phyloP scores from a whole-genome alignment of 2,329 filamentous ascomycete genomes.

The Thyridium curvatum region DNA sequence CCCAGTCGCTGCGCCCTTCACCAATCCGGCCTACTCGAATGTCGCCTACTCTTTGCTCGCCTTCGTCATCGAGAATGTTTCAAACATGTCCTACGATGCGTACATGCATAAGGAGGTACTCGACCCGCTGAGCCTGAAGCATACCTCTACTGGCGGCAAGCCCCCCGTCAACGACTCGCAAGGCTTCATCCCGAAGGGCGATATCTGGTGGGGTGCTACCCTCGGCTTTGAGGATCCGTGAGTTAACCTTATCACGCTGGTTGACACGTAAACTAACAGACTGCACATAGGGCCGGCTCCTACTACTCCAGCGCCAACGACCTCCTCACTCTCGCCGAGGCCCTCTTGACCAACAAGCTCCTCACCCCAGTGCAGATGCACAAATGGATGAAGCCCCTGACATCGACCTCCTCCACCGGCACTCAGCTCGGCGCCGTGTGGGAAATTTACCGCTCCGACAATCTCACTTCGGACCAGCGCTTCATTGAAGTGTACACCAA shows the following conservation, averaged over 20 bases:
- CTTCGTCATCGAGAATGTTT: slow-evolving; percentile 35
- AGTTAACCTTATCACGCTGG: slow-evolving; percentile 19
- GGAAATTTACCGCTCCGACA: slow-evolving; percentile 36
- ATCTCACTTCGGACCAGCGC: slow-evolving; percentile 28
- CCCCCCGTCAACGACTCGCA: slow-evolving; percentile 18
- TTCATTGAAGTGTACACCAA: slow-evolving; percentile 41
- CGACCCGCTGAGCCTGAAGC: slow-evolving; percentile 32
- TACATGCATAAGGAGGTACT: slow-evolving; percentile 32
- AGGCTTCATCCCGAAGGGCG: slow-evolving; percentile 27
- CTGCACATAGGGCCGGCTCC: too few species aligned
- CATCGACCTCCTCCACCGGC: slow-evolving; percentile 27
- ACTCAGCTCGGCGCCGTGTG: slow-evolving; percentile 36
- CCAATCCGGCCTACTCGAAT: slow-evolving; percentile 43
- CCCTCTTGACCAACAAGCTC: slow-evolving; percentile 34
- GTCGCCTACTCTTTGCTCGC: slow-evolving; percentile 36
- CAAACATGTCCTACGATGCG: slow-evolving; percentile 29
- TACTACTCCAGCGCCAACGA: slow-evolving; percentile 33
- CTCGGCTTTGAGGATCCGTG: slow-evolving; percentile 27
- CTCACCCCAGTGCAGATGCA: slow-evolving; percentile 30
- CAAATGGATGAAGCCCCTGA: slow-evolving; percentile 36
- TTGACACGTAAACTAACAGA: slow-evolving; percentile 3
- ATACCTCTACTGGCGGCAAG: slow-evolving; percentile 24
- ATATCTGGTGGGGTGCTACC: slow-evolving; percentile 24
- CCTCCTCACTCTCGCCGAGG: slow-evolving; percentile 30
- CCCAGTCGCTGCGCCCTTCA: slow-evolving; percentile 35